These are phyloP conservation scores for Luffa acutangula DNA, from an alignment of 306 rosid species.

Conservation along the genomic window DNA sequence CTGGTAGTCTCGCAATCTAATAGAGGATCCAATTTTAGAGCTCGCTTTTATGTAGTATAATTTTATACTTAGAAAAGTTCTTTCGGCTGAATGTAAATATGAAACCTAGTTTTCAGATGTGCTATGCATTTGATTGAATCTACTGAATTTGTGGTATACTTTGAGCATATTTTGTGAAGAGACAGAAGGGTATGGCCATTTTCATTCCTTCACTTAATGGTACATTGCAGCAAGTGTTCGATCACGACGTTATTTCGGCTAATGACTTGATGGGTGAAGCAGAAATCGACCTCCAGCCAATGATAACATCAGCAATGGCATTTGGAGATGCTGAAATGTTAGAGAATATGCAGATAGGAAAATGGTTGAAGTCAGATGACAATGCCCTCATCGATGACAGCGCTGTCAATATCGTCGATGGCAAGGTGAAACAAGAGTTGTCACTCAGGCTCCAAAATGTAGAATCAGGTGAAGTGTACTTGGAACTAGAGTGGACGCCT, in stretches of 20 bases:
- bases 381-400: slow-evolving; percentile 76
- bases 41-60: not conserved
- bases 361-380: slow-evolving; percentile 88
- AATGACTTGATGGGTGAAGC: slow-evolving; percentile 98
- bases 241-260: slow-evolving; percentile 70
- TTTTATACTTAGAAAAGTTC: not conserved
- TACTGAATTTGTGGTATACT: not conserved
- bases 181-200: not conserved
- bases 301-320: slow-evolving; percentile 92
- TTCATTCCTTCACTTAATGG: not conserved
- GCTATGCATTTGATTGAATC: not conserved
- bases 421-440: slow-evolving; percentile 62
- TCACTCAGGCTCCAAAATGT: slow-evolving; percentile 78
- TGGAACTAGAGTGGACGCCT: slow-evolving; percentile 91
- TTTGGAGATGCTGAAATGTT: slow-evolving; percentile 84
- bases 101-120: not conserved
- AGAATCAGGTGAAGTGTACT: slow-evolving; percentile 66
- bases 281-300: slow-evolving; percentile 80
- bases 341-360: slow-evolving; percentile 89
- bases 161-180: not conserved
- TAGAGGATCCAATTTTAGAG: not conserved
- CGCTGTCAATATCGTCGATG: slow-evolving; percentile 55
- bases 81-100: not conserved
- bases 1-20: not conserved
- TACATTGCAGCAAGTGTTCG: slow-evolving; percentile 64